Conservation (phyloP, 148 eudicot species). For the Diospyros lotus region DNA sequence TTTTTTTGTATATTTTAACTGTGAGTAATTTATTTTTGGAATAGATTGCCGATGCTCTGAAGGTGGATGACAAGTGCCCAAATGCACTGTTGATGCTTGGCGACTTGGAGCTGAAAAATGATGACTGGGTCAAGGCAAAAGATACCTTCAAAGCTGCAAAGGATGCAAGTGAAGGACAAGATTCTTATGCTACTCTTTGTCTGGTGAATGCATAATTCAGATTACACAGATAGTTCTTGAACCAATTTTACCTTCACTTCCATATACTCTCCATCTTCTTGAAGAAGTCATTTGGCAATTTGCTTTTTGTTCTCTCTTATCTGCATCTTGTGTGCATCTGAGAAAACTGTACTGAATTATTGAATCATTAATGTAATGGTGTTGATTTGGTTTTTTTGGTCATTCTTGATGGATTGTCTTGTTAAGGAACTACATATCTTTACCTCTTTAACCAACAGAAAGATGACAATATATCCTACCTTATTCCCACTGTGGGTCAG, state of each 20-base stretch:
- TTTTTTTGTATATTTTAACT: slow-evolving; percentile 1
- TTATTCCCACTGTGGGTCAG: too few relatives aligned
- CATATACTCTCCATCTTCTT: not conserved
- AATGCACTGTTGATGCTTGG: slow-evolving; percentile 86
- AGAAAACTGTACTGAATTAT: not conserved
- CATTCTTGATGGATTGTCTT: not conserved
- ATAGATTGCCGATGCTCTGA: slow-evolving; percentile 82
- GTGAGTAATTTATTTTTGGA: slow-evolving; percentile 1
- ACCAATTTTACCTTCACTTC: not conserved
- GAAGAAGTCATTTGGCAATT: not conserved
- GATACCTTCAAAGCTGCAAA: slow-evolving; percentile 92
- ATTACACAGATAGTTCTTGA: slow-evolving; percentile 7
- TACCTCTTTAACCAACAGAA: too few relatives aligned
- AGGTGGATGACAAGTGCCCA: slow-evolving; percentile 80
- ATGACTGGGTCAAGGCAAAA: slow-evolving; percentile 99
- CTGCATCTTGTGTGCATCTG: slow-evolving; percentile 1
- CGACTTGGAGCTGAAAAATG: slow-evolving; percentile 91
- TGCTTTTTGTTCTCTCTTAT: not conserved
- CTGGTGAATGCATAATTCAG: slow-evolving; percentile 40
- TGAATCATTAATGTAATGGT: not conserved
- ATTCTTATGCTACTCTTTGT: slow-evolving; percentile 88
- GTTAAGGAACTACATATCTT: too few relatives aligned
- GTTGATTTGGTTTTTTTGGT: slow-evolving; percentile 5
- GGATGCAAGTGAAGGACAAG: slow-evolving; percentile 71
- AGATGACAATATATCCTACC: too few relatives aligned